Evolutionary conservation across 2,329 filamentous ascomycete species (phyloP).

Genomic region (Aspergillus sp.): DNA sequence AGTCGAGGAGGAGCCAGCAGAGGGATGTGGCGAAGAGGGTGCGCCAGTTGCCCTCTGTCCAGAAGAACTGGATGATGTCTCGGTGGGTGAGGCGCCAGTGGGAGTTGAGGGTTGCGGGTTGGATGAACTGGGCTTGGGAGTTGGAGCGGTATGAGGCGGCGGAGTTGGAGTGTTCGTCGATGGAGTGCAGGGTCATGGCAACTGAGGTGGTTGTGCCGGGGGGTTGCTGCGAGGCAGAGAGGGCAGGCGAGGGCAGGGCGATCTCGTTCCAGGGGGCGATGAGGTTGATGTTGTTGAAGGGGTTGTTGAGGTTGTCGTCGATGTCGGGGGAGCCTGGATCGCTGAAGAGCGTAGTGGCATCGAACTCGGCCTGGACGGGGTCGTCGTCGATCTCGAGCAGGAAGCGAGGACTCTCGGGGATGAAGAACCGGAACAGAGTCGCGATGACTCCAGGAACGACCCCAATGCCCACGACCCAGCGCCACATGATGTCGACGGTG

Average conservation of each 20-base stretch:
- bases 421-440: conserved; percentile 65
- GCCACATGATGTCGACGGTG: conserved; percentile 63
- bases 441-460: conserved; percentile 64
- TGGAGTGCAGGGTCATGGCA: conserved; percentile 26
- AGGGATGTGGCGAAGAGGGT: conserved; percentile 48
- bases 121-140: conserved; percentile 26
- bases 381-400: conserved; percentile 65
- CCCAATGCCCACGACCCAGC: conserved; percentile 66
- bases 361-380: conserved; percentile 57
- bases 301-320: conserved; percentile 14
- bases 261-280: conserved; percentile 20
- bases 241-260: conserved; percentile 1
- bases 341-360: conserved; percentile 61
- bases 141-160: conserved; percentile 10
- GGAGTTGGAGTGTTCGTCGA: conserved; percentile 18
- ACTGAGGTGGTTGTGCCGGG: conserved; percentile 13
- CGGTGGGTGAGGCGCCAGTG: conserved; percentile 40
- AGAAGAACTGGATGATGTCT: conserved; percentile 45
- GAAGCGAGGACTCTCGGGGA: conserved; percentile 66
- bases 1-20: conserved; percentile 57
- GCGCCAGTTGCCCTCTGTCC: conserved; percentile 45
- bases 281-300: not conserved
- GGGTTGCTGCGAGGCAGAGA: not conserved
- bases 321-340: conserved; percentile 18
- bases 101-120: conserved; percentile 42